Evolutionary conservation across 2,329 filamentous ascomycete species (phyloP).

Genomic region (Xylariales sp.): DNA sequence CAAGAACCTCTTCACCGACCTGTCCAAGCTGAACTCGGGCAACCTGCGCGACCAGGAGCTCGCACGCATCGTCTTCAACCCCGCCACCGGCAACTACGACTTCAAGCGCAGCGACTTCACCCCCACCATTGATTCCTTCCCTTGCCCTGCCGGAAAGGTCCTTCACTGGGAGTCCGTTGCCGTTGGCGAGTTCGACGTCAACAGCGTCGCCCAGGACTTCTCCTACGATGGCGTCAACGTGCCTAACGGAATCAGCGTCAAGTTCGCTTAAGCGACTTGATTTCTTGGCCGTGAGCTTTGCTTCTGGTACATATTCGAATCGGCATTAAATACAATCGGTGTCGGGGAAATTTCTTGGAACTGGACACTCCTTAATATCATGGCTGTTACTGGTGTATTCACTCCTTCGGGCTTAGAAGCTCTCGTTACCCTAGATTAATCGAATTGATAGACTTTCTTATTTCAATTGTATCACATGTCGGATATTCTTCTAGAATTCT

Average conservation of each 20-base stretch:
- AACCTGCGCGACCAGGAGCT: constrained; percentile 44
- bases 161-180: constrained; percentile 46
- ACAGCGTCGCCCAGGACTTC: constrained; percentile 43
- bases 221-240: constrained; percentile 32
- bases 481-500: neutral
- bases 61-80: constrained; percentile 43
- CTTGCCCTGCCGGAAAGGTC: constrained; percentile 43
- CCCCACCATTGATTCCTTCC: constrained; percentile 41
- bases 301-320: constrained; percentile 7
- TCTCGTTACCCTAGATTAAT: neutral
- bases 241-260: constrained; percentile 45
- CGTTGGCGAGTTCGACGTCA: constrained; percentile 42
- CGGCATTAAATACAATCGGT: neutral
- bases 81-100: constrained; percentile 38
- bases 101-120: constrained; percentile 41
- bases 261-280: neutral
- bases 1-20: constrained; percentile 43
- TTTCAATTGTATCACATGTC: neutral
- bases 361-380: neutral
- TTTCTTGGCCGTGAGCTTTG: neutral
- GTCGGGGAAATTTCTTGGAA: neutral
- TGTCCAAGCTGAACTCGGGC: constrained; percentile 37
- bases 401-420: neutral
- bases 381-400: neutral
- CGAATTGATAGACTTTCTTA: neutral